Conservation (phyloP, 352 stramenopile species). For the Pythium biforme region DNA sequence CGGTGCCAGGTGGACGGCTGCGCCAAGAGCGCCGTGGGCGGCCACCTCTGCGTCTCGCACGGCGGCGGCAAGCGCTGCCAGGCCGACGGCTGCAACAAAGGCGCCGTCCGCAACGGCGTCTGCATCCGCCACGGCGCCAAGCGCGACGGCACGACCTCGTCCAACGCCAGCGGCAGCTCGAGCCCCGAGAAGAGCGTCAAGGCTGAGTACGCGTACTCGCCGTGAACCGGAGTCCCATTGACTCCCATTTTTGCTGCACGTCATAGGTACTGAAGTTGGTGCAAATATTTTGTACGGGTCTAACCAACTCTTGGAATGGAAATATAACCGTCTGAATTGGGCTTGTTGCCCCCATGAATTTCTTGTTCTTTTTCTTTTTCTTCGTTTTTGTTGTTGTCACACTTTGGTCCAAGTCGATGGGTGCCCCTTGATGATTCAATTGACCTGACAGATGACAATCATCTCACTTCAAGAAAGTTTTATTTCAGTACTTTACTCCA, state of each 20-base stretch:
- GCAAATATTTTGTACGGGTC: neutral
- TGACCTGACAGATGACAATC: no score
- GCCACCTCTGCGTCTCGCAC: conserved; percentile 40
- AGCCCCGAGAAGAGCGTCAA: conserved; percentile 29
- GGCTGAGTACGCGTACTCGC: conserved; percentile 18
- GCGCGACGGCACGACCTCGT: conserved; percentile 40
- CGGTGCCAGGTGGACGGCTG: conserved; percentile 51
- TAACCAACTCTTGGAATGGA: neutral
- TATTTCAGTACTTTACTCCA: neutral
- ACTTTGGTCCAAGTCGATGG: no score
- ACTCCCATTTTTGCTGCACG: conserved; percentile 4
- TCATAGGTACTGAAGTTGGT: conserved; percentile 11
- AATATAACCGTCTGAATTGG: conserved; percentile 2
- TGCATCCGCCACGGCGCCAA: conserved; percentile 85
- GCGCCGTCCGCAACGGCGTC: conserved; percentile 78
- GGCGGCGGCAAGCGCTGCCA: conserved; percentile 82
- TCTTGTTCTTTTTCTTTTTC: no score
- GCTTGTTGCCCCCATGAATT: neutral
- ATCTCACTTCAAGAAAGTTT: neutral
- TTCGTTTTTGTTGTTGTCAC: conserved; percentile 6
- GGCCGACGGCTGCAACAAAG: conserved; percentile 76
- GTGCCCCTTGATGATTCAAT: no score
- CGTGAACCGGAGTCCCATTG: neutral
- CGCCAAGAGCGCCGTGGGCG: conserved; percentile 25
- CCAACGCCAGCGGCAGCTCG: conserved; percentile 23